Percentiles rank a stretch among this genome's conserved stretches.
Conservation (phyloP, 2,329 filamentous ascomycete genomes). For the Neoscytalidium dimidiatum region DNA sequence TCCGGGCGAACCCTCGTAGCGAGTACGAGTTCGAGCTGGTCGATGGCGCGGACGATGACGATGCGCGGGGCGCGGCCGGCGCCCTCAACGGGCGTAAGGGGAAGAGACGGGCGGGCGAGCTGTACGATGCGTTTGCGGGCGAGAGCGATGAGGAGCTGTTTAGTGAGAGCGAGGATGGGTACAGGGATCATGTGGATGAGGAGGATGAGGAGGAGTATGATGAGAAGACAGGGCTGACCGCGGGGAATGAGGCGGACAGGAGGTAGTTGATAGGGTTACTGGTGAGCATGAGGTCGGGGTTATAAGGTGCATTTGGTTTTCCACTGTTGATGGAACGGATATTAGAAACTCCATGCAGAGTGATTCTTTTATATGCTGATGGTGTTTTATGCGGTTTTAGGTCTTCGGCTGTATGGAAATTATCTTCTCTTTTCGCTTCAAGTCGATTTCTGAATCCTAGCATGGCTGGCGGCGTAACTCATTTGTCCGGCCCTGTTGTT, state of each 20-base stretch:
- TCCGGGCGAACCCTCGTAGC: constrained; percentile 73
- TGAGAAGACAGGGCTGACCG: constrained; percentile 28
- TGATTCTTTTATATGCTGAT: too few relatives aligned
- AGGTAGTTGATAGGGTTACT: background rate
- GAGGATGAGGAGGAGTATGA: constrained; percentile 16
- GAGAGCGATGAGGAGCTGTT: constrained; percentile 77
- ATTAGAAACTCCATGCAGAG: too few relatives aligned
- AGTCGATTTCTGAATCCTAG: background rate
- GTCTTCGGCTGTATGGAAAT: background rate
- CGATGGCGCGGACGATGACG: constrained; percentile 70
- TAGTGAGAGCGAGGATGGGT: constrained; percentile 41
- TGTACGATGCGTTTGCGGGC: constrained; percentile 97
- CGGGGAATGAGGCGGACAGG: background rate
- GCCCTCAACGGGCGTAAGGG: constrained; percentile 43
- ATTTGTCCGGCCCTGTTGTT: background rate
- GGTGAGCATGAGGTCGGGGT: too few relatives aligned
- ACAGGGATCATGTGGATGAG: constrained; percentile 21
- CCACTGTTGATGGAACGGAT: too few relatives aligned
- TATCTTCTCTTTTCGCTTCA: background rate
- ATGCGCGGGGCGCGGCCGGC: constrained; percentile 50
- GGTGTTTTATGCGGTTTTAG: background rate
- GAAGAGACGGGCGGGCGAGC: constrained; percentile 73
- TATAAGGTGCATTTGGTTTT: too few relatives aligned
- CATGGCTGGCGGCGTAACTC: background rate
- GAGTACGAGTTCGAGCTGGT: constrained; percentile 95